Percentiles rank a stretch among this genome's conserved stretches.
Evolutionary conservation across 2,329 filamentous ascomycete species (phyloP).

Genomic region (Calonectria pseudoturangicola): DNA sequence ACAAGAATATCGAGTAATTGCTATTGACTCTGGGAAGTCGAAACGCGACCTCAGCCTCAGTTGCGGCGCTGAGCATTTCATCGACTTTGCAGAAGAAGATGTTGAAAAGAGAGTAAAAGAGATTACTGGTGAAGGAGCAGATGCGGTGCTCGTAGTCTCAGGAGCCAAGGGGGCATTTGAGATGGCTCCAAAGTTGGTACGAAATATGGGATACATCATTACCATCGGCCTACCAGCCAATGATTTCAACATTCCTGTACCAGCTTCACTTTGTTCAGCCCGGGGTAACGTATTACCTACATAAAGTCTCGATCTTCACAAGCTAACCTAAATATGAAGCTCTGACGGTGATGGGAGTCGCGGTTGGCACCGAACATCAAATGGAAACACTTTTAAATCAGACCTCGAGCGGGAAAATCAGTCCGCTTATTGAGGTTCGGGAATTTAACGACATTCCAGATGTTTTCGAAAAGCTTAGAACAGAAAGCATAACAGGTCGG

Average conservation of each 20-base stretch:
- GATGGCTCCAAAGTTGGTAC: constrained; percentile 48
- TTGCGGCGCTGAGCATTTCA: constrained; percentile 53
- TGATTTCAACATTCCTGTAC: constrained; percentile 54
- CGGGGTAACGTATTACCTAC: constrained; percentile 31
- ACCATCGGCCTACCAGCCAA: constrained; percentile 53
- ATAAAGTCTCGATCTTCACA: accelerated
- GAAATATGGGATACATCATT: constrained; percentile 53
- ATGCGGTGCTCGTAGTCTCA: constrained; percentile 54
- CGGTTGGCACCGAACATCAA: constrained; percentile 47
- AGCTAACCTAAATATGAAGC: constrained; percentile 21
- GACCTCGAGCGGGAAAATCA: constrained; percentile 22
- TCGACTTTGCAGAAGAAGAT: constrained; percentile 53
- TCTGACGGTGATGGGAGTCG: constrained; percentile 45
- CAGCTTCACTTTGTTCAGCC: constrained; percentile 50
- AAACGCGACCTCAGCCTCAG: constrained; percentile 50
- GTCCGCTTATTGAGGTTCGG: constrained; percentile 29
- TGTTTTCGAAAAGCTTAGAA: constrained; percentile 38
- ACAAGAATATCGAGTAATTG: constrained; percentile 52
- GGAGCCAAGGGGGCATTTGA: constrained; percentile 53
- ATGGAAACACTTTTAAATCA: constrained; percentile 44
- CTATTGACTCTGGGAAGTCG: constrained; percentile 52
- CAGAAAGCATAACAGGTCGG: constrained; percentile 42
- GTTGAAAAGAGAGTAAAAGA: constrained; percentile 48
- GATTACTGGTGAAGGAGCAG: constrained; percentile 54
- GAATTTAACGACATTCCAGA: constrained; percentile 34